Evolutionary conservation across 2,329 filamentous ascomycete species (phyloP), one percentile per base, ranked within the genome.

Genomic region (Paraphoma sp.): DNA sequence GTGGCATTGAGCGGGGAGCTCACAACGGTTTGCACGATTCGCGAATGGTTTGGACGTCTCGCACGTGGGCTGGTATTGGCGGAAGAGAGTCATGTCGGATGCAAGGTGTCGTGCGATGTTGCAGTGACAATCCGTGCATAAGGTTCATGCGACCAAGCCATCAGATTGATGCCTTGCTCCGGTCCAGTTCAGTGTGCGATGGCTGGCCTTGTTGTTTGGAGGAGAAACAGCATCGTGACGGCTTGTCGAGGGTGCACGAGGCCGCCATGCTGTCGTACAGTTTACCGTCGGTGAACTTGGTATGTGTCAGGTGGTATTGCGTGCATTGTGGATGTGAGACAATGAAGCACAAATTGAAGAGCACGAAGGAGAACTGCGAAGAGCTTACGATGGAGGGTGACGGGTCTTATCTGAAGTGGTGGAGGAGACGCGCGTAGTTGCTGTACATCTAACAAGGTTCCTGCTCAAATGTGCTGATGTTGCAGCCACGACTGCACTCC

Each of bases 371-470:
- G 16, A 7, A n/a, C 16, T 42, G 40, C 40, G n/a, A 36, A 2
- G 33, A 14, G 33, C 33, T 36, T 6, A 36, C 3, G 10, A 36
- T 36, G 33, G 14, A 14, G 33, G 9, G 33, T 7, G 33, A 14
- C 14, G 33, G 33, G 10, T 42, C 14, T 42, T 42, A 42, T 42
- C 40, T n/a, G 40, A 23, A 7, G n/a, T 48, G 31, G 30, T 40
- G 31, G 16, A 10, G 16, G 16, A 31, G 16, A 28, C 17, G 31
- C 31, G 33, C 31, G 45, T 36, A 14, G 16, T 31, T 31, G 12
- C 38, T 31, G 31, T 48, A n/a, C 31, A n/a, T 48, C 11, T 38
- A 48, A 48, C 45, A 48, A 30, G 45, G 31, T 48, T 48, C 45
- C 9, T 48, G 45, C 45, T 48, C 31, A 48, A 48, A 16, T 40